A percentile compares a stretch with the other conserved stretches of the same genome.
phyloP scores from a whole-genome alignment of 2,329 filamentous ascomycete species.

The Clonostachys chloroleuca region DNA sequence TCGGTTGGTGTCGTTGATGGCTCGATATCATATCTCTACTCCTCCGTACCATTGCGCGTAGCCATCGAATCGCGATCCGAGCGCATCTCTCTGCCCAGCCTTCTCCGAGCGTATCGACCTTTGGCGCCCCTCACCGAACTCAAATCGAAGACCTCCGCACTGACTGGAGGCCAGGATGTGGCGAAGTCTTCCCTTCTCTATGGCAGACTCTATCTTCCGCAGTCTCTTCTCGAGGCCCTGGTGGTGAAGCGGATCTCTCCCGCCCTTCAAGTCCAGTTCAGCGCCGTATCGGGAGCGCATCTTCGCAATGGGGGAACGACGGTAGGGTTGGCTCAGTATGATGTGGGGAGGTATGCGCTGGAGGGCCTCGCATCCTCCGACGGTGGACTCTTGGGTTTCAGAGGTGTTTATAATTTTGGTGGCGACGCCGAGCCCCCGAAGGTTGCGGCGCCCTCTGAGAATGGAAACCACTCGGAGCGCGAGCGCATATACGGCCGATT shows the following conservation, averaged over 20 bases:
- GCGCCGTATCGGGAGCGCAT: constrained; percentile 68
- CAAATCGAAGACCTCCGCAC: constrained; percentile 12
- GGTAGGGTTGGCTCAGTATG: constrained; percentile 71
- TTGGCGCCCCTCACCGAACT: constrained; percentile 54
- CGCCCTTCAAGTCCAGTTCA: constrained; percentile 74
- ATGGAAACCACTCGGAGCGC: constrained; percentile 26
- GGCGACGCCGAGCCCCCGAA: constrained; percentile 49
- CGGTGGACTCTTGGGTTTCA: constrained; percentile 79
- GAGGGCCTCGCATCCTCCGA: constrained; percentile 93
- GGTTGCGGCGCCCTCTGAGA: constrained; percentile 16
- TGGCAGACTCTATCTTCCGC: constrained; percentile 76
- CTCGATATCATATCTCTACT: constrained; percentile 95
- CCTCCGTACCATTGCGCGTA: constrained; percentile 70
- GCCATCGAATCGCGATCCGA: constrained; percentile 65
- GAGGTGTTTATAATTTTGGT: constrained; percentile 94
- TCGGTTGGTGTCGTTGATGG: constrained; percentile 90
- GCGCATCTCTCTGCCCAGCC: constrained; percentile 68
- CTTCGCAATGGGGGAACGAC: constrained; percentile 74
- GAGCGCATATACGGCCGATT: constrained; percentile 75
- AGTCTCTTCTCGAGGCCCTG: constrained; percentile 80
- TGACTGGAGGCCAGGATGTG: constrained; percentile 16
- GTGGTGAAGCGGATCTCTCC: constrained; percentile 76
- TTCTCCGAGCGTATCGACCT: constrained; percentile 80
- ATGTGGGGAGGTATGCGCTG: constrained; percentile 80
- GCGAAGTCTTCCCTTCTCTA: constrained; percentile 60